Evolutionary conservation across 148 eudicot genomes (phyloP).

Genomic region (Vaccinium myrtillus): DNA sequence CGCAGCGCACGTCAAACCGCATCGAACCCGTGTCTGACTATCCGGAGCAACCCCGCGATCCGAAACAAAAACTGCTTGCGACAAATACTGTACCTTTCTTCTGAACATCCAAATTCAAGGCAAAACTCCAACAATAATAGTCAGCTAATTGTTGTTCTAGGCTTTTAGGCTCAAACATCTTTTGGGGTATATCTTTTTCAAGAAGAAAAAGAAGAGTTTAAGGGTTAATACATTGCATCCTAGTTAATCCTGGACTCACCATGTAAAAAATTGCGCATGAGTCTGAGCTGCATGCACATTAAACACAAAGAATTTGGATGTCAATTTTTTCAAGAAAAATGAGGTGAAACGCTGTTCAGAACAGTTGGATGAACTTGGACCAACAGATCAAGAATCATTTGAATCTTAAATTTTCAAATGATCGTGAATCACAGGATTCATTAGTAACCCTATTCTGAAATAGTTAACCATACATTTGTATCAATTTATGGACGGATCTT

Average conservation of each 20-base stretch:
- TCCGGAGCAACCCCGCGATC: too few relatives aligned
- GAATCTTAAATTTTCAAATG: neutral
- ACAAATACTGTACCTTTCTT: too few relatives aligned
- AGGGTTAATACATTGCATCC: neutral
- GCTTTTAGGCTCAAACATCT: neutral
- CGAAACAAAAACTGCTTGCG: too few relatives aligned
- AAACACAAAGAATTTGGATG: neutral
- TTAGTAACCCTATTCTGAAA: too few relatives aligned
- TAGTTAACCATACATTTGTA: too few relatives aligned
- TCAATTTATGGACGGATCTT: neutral
- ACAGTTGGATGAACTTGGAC: neutral
- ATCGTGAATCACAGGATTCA: neutral
- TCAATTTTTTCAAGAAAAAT: neutral
- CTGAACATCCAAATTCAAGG: too few relatives aligned
- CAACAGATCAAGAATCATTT: neutral
- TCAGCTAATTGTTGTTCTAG: too few relatives aligned
- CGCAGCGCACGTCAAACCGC: too few relatives aligned
- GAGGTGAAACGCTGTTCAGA: neutral
- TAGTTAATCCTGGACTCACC: neutral
- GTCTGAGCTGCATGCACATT: neutral
- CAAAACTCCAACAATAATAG: too few relatives aligned
- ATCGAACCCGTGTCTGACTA: too few relatives aligned
- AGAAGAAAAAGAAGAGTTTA: neutral
- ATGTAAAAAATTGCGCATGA: neutral
- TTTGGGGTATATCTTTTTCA: neutral